Percentiles rank a stretch among this genome's conserved stretches.
These are phyloP conservation scores for Vickermania spadyakhi DNA, from an alignment of 208 protist species.

Conservation along the genomic window DNA sequence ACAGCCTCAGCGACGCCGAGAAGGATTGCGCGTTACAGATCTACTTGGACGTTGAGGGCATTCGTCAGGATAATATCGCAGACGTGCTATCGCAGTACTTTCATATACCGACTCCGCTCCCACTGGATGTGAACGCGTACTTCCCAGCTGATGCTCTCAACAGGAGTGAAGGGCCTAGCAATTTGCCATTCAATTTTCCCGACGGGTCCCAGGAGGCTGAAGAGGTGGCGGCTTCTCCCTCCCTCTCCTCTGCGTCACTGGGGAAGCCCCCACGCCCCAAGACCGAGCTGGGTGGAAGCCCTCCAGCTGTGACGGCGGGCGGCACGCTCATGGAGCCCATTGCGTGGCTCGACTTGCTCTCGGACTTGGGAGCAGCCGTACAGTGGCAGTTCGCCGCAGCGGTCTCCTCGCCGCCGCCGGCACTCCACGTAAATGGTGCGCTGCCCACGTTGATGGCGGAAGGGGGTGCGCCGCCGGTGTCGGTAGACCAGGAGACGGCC, in stretches of 20 bases:
- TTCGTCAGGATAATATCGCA: conserved; percentile 5
- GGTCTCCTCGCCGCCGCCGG: neutral
- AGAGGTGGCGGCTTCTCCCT: neutral
- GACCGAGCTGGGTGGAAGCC: neutral
- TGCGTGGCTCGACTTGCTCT: neutral
- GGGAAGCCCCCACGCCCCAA: neutral
- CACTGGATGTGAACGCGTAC: conserved; percentile 5
- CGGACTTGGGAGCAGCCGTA: neutral
- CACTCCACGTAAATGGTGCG: neutral
- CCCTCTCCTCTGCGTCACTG: neutral
- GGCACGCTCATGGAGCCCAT: neutral
- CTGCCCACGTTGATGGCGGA: neutral
- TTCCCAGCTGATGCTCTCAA: neutral
- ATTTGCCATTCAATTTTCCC: neutral
- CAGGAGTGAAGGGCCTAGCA: neutral
- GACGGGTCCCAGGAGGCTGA: neutral
- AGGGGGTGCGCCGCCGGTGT: no score
- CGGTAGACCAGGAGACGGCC: neutral
- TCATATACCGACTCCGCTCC: conserved; percentile 1
- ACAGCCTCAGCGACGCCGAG: conserved; percentile 7
- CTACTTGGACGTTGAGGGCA: conserved; percentile 20
- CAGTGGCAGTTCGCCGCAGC: neutral
- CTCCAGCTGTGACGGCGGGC: neutral
- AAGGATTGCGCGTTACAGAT: conserved; percentile 19
- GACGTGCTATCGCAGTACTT: neutral